Evolutionary conservation across 768 basidiomycete genomes (phyloP).

Genomic region (Termitomyces sp.): DNA sequence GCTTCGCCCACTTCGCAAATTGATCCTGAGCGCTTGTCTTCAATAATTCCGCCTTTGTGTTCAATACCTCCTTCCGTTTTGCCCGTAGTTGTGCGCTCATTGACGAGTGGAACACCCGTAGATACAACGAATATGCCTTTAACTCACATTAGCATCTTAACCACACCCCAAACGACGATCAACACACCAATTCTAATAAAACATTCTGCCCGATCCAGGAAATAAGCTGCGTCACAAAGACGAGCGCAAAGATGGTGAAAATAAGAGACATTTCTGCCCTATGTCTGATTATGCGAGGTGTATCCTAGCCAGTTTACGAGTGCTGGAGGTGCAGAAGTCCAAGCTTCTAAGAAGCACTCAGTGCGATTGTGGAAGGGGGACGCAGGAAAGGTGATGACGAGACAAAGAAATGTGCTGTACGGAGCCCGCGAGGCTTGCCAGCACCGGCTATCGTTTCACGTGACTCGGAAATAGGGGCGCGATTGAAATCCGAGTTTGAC

Average conservation of each 20-base stretch:
- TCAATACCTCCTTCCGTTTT: slow-evolving; percentile 78
- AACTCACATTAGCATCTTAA: not conserved
- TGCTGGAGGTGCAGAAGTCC: slow-evolving; percentile 2
- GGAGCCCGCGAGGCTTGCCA: slow-evolving; percentile 1
- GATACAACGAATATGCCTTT: slow-evolving; percentile 73
- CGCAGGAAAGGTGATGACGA: slow-evolving; percentile 17
- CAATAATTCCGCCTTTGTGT: slow-evolving; percentile 78
- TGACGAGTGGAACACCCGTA: slow-evolving; percentile 58
- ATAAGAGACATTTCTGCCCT: slow-evolving; percentile 66
- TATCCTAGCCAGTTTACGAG: slow-evolving; percentile 9
- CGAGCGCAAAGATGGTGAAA: slow-evolving; percentile 76
- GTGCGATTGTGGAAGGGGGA: slow-evolving; percentile 6
- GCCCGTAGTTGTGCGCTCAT: slow-evolving; percentile 55
- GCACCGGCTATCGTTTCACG: not conserved
- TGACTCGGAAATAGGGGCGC: not conserved
- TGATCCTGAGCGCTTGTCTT: slow-evolving; percentile 95
- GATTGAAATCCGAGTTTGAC: no score
- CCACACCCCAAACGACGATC: not conserved
- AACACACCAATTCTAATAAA: slow-evolving; percentile 73
- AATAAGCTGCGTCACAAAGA: slow-evolving; percentile 79
- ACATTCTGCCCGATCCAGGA: slow-evolving; percentile 88
- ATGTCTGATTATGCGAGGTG: slow-evolving; percentile 9
- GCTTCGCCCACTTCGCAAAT: slow-evolving; percentile 97
- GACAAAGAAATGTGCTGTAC: slow-evolving; percentile 9
- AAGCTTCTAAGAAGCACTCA: slow-evolving; percentile 12